Base-by-base conservation (phyloP, 495 filamentous ascomycete genomes). In the Neurospora tetrasperma region DNA sequence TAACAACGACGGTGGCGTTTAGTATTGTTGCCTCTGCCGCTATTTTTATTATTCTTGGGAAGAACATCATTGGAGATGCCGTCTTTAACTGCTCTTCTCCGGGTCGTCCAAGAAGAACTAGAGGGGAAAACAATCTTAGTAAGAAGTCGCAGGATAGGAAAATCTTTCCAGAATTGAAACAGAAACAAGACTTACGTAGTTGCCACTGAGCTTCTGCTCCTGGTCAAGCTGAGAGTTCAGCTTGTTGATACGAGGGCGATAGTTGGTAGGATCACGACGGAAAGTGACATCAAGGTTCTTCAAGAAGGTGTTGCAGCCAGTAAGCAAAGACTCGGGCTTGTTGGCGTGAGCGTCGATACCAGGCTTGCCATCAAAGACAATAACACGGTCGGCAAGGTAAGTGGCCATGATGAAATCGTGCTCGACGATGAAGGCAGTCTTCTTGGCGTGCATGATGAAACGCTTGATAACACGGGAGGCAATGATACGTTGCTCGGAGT, bases 331-430 rank as follows among this genome's bases (percentile, higher is more conserved):
- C 84, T 98, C 94, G 31, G 96, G 96, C 69, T 87, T 84, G 82
- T 97, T 97, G 62, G 96, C 96, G 69, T 88, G 91, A 44, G 96
- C 90, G 74, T 97, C 86, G 73, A 97, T 84, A 78, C 94, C 96
- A 16, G 96, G 94, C 83, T 94, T 79, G 75, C 96, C 96, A 79
- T 97, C 96, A 78, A 99, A 99, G 75, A 98, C 96, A 79, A 99
- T 98, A 79, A 99, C 96, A 76, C 95, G 92, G 78, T 99, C 96
- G 48, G 96, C 96, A 23, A 98, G 89, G 81, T 99, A 99, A 20
- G 96, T 87, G 40, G 94, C 94, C 96, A 98, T 98, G 86, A 98
- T 98, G 85, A 99, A 98, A 89, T 99, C 96, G 91, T 99, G 96
- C 89, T 99, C 96, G 77, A 98, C 96, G 75, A 99, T 89, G 82